phyloP scores from a whole-genome alignment of 179 eudicot genomes.

The Silene vulgaris region DNA sequence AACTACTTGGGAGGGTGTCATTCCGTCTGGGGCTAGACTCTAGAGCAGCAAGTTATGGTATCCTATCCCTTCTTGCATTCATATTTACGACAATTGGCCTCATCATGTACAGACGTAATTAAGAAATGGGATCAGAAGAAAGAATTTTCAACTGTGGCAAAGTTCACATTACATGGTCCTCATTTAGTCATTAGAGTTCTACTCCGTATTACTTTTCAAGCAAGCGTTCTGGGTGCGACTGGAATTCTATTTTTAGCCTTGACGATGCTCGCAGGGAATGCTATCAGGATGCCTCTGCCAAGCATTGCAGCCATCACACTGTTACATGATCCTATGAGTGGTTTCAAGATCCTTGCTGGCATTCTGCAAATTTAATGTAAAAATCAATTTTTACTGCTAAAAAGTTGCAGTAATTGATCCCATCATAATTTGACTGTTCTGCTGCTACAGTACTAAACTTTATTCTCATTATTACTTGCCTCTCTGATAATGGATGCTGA shows the following conservation, averaged over 20 bases:
- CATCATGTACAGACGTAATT: slow-evolving; percentile 38
- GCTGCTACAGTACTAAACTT: not conserved
- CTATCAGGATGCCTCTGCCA: slow-evolving; percentile 81
- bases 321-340: slow-evolving; percentile 48
- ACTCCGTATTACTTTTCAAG: slow-evolving; percentile 62
- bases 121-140: slow-evolving; percentile 58
- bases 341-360: not conserved
- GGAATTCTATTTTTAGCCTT: slow-evolving; percentile 68
- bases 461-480: not conserved
- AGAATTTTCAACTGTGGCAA: slow-evolving; percentile 53
- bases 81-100: slow-evolving; percentile 64
- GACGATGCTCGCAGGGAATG: slow-evolving; percentile 79
- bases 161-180: slow-evolving; percentile 54
- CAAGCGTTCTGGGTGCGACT: slow-evolving; percentile 69
- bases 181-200: slow-evolving; percentile 47
- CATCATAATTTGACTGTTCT: not conserved
- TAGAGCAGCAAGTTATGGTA: slow-evolving; percentile 90
- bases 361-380: not conserved
- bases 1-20: slow-evolving; percentile 56
- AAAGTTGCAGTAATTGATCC: not conserved
- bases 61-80: slow-evolving; percentile 73
- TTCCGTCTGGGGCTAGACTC: slow-evolving; percentile 82
- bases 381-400: not conserved
- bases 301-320: slow-evolving; percentile 79
- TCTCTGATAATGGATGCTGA: not conserved